Conservation (phyloP, 257 asterid genomes). For the Gentiana straminea region DNA sequence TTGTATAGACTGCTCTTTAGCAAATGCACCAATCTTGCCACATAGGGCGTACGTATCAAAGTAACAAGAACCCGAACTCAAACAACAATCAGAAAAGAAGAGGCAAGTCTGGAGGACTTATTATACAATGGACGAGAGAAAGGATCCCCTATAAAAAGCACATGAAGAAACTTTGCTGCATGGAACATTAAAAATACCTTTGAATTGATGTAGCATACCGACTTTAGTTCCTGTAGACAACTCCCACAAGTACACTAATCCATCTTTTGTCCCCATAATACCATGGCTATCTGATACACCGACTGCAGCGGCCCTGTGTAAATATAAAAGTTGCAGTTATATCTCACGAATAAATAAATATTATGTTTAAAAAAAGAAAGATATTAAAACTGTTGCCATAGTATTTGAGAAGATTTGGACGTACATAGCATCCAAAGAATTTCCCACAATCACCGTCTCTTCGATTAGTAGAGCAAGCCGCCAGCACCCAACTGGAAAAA, state of each 20-base stretch:
- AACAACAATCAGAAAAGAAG: too few relatives aligned
- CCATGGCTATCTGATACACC: conserved; percentile 62
- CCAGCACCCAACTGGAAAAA: conserved; percentile 31
- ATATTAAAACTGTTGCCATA: too few relatives aligned
- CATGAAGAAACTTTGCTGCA: not conserved
- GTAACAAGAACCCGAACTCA: not conserved
- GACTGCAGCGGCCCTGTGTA: conserved; percentile 50
- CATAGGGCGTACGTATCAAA: not conserved
- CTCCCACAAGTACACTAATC: conserved; percentile 74
- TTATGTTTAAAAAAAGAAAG: too few relatives aligned
- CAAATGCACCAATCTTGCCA: conserved; percentile 1
- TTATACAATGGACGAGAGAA: not conserved
- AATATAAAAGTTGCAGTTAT: not conserved
- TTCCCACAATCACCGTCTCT: conserved; percentile 57
- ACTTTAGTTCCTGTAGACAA: conserved; percentile 64
- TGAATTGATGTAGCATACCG: conserved; percentile 49
- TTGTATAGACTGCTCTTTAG: not conserved
- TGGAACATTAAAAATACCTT: conserved; percentile 31
- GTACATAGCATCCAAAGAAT: conserved; percentile 57
- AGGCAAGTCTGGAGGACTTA: not conserved
- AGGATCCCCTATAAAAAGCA: not conserved
- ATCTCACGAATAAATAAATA: too few relatives aligned
- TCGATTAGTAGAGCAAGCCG: conserved; percentile 74
- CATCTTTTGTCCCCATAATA: conserved; percentile 70
- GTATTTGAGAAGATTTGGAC: not conserved